A percentile compares a stretch with the other conserved stretches of the same genome.
Evolutionary conservation across 2,329 filamentous ascomycete genomes (phyloP).

Genomic region (Metarhizium anisopliae): DNA sequence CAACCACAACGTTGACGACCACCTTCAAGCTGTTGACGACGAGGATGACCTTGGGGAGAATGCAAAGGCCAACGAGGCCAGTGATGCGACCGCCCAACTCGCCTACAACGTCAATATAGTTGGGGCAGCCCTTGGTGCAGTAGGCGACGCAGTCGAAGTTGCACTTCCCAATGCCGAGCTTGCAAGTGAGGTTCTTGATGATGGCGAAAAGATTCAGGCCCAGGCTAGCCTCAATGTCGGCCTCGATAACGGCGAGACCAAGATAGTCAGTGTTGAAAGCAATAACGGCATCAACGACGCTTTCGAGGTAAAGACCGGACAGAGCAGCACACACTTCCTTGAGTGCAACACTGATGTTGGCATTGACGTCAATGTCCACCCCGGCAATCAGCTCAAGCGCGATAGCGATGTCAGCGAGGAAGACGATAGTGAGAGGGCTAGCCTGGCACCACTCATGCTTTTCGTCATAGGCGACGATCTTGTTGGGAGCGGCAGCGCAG

Average conservation of each 20-base stretch:
- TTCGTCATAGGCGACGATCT: slow-evolving; percentile 25
- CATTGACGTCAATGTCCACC: slow-evolving; percentile 12
- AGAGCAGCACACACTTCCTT: slow-evolving; percentile 24
- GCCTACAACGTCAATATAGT: slow-evolving; percentile 24
- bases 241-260: slow-evolving; percentile 18
- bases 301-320: slow-evolving; percentile 22
- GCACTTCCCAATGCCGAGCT: slow-evolving; percentile 22
- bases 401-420: slow-evolving; percentile 22
- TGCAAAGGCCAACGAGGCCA: slow-evolving; percentile 22
- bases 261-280: slow-evolving; percentile 29
- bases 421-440: slow-evolving; percentile 22
- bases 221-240: slow-evolving; percentile 18
- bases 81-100: slow-evolving; percentile 15
- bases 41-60: slow-evolving; percentile 22
- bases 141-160: slow-evolving; percentile 29
- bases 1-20: slow-evolving; percentile 18
- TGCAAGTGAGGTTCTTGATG: slow-evolving; percentile 18
- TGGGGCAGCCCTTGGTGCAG: slow-evolving; percentile 28
- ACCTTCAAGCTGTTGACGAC: slow-evolving; percentile 15
- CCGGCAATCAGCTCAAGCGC: slow-evolving; percentile 16
- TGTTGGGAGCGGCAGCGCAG: slow-evolving; percentile 25
- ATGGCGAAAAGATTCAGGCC: slow-evolving; percentile 15
- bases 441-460: slow-evolving; percentile 27
- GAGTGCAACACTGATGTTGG: slow-evolving; percentile 19
- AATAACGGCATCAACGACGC: slow-evolving; percentile 20